Evolutionary conservation across 495 filamentous ascomycete species (phyloP).

Genomic region (Echria macrotheca): DNA sequence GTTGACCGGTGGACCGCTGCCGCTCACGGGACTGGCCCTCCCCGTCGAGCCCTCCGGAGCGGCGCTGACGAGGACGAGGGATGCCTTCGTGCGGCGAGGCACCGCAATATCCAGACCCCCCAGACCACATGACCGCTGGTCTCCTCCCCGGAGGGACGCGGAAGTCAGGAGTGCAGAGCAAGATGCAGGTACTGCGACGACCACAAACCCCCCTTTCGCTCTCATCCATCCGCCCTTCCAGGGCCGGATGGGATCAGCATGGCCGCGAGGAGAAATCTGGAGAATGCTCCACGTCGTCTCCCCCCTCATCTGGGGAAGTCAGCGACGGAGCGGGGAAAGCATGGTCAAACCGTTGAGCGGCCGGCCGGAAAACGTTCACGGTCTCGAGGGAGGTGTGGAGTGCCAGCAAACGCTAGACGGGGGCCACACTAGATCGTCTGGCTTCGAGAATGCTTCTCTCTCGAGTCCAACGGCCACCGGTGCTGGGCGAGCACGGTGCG

Average conservation of each 20-base stretch:
- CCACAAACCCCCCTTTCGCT: too few species aligned
- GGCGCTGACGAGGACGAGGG: not conserved
- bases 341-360: not conserved
- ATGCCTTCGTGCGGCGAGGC: not conserved
- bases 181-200: not conserved
- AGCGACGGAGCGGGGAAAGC: constrained; percentile 5
- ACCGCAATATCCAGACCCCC: not conserved
- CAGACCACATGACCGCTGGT: not conserved
- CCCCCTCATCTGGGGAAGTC: constrained; percentile 7
- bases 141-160: not conserved
- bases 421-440: not conserved
- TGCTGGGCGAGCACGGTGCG: constrained; percentile 13
- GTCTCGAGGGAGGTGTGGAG: constrained; percentile 9
- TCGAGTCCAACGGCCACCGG: constrained; percentile 1
- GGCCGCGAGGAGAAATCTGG: not conserved
- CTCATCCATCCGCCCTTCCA: not conserved
- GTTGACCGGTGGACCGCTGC: not conserved
- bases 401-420: constrained; percentile 2
- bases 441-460: constrained; percentile 26
- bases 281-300: too few species aligned
- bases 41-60: not conserved
- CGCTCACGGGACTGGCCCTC: not conserved
- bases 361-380: not conserved
- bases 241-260: not conserved
- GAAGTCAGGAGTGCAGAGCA: not conserved